Percentiles rank a stretch among this genome's conserved stretches.
Conservation (phyloP, 352 stramenopile species). For the Achlya hypogyna region DNA sequence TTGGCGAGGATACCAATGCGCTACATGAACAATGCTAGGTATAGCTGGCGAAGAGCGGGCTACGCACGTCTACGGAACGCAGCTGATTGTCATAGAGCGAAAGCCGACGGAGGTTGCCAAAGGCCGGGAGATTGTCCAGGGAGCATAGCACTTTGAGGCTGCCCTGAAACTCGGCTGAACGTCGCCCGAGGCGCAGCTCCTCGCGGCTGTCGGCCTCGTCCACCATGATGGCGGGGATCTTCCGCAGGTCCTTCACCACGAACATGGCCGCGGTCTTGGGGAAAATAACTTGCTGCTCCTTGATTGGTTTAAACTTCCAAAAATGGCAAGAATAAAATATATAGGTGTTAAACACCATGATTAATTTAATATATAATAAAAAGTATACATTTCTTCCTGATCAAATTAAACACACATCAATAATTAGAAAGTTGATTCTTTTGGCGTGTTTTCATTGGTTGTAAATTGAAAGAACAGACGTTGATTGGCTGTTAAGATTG, state of each 20-base stretch:
- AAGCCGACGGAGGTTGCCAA: not conserved
- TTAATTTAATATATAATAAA: no score
- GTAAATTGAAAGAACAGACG: no score
- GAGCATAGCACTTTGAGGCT: conserved; percentile 1
- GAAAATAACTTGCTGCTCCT: not conserved
- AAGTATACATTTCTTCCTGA: no score
- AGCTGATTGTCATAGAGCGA: conserved; percentile 18
- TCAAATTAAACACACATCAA: no score
- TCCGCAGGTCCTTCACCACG: conserved; percentile 14
- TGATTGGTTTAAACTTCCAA: not conserved
- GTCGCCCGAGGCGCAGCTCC: not conserved
- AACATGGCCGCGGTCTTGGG: not conserved
- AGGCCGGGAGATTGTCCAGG: conserved; percentile 1
- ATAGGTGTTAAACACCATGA: no score
- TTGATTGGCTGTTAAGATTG: no score
- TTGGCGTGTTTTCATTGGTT: not conserved
- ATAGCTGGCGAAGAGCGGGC: not conserved
- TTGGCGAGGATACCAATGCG: conserved; percentile 12
- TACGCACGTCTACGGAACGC: conserved; percentile 5
- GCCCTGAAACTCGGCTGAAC: conserved; percentile 10
- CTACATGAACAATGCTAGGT: not conserved
- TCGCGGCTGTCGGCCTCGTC: conserved; percentile 3
- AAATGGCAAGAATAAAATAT: no score
- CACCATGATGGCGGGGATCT: conserved; percentile 2
- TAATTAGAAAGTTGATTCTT: not conserved